Evolutionary conservation across 108 stramenopile species (phyloP), one percentile per base, ranked within the genome.

Genomic region (Nitzschia sp.): DNA sequence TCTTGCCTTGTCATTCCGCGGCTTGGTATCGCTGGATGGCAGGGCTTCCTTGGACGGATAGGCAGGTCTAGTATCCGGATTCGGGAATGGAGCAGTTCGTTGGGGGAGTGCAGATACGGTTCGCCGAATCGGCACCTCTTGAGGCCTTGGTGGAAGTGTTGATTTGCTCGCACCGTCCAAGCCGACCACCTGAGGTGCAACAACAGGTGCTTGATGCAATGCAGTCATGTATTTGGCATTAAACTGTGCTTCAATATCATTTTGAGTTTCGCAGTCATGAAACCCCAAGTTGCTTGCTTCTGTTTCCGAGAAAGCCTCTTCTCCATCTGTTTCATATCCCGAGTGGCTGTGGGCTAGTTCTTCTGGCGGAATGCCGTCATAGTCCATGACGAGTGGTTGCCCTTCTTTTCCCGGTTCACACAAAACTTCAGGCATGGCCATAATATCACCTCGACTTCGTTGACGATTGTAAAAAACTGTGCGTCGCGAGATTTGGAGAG

Each of bases 401-500:
- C 80, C 83, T 52, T 73, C 73, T 66, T 81, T 79, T 46, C 73
- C 76, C 20, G 84, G 81, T 63, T 85, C 81, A 57, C 84, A 82
- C 12, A 85, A 70, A 10, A 79, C 84, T 58, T 82, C 78, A 15
- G 84, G 78, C 8, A 76, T 20, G 0, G 84, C 84, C 57, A 76
- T 59, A 61, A 85, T 85, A 51, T 85, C 84, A 22, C 80, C 84
- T 19, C 84, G 70, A 38, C 76, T 70, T 62, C 81, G 75, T 67
- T 85, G 84, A 40, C 62, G 65, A 53, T 70, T 57, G 51, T 85
- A 85, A 53, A 85, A 85, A 3, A 71, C 59, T 3, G 59, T 65
- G 10, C 48, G 52, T 25, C 84, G 69, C 15, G 81, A 67, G 44
- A 74, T 65, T 67, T 80, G 72, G 21, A 81, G 55, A 19, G 84